Evolutionary conservation across 805 yeast genomes (phyloP), one percentile per base, ranked within the genome.

Genomic region (Candida chilensis): DNA sequence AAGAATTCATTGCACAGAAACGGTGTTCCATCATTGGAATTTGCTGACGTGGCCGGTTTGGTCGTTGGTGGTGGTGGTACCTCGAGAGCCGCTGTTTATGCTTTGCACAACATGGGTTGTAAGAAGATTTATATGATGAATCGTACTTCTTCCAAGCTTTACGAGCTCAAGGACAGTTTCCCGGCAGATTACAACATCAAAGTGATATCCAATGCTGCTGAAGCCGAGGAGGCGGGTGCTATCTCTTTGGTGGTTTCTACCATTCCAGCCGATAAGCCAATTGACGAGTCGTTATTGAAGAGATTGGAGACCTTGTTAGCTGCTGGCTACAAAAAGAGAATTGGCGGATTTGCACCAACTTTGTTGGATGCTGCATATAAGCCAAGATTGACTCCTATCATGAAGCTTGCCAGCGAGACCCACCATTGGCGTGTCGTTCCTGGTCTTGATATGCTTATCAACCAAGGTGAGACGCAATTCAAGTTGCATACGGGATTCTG

Each of bases 11-110:
- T 87, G 41, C 48, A 58, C 13, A 55, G 67, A 36, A 64, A 67
- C 34, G 94, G 94, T 24, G 77, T 75, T 25, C 72, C 78, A 24
- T 54, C 56, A 24, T 45, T 48, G 34, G 51, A 48, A 15, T 47
- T 42, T 35, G 33, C 40, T 11, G 41, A 38, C 3, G 60, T 66
- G 9, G 58, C 68, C 34, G 96, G 96, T 19, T 58, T 88, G 35
- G 81, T 92, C 27, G 64, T 92, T 39, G 99, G 99, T 30, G 96
- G 95, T 14, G 99, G 99, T 25, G 99, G 99, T 27, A 88, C 99
- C 16, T 78, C 96, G 1, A 71, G 96, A 46, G 96, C 98, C 25
- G 97, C 96, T 1, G 74, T 84, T 11, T 87, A 72, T 52, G 96
- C 98, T 1, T 65, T 92, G 40, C 71, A 75, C 47, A 47, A 73